These are phyloP conservation scores for Penicillium polonicum DNA, from an alignment of 2,329 filamentous ascomycete genomes.

Conservation along the genomic window DNA sequence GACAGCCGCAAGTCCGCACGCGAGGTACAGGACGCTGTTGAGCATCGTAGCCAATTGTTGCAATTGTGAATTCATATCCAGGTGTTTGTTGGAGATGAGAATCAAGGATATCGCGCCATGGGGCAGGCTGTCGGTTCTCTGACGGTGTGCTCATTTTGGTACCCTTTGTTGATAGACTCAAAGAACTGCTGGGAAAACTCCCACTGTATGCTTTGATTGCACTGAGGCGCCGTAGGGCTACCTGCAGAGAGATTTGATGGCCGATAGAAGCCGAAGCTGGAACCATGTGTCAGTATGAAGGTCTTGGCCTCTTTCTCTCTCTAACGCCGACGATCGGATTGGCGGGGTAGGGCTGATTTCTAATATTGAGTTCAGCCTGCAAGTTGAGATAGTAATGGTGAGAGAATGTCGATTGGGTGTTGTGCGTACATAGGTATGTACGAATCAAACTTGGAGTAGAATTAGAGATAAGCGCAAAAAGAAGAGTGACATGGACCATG, in stretches of 20 bases:
- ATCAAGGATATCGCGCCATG: conserved; percentile 31
- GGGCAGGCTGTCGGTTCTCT: conserved; percentile 17
- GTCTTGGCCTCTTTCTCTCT: background rate
- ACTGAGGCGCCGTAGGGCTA: conserved; percentile 2
- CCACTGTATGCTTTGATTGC: background rate
- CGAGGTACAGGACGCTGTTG: conserved; percentile 29
- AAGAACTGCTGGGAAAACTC: background rate
- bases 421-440: background rate
- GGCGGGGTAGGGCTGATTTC: background rate
- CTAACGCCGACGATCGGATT: background rate
- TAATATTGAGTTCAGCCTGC: background rate
- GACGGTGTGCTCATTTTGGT: conserved; percentile 13
- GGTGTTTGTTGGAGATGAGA: conserved; percentile 26
- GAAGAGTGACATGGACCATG: conserved; percentile 1
- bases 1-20: conserved; percentile 70
- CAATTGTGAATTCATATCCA: conserved; percentile 29
- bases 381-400: no score
- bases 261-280: background rate
- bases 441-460: background rate
- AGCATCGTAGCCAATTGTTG: conserved; percentile 24
- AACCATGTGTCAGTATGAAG: background rate
- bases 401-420: background rate
- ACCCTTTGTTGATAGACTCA: background rate
- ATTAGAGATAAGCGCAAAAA: conserved; percentile 5
- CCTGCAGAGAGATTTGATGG: background rate